A percentile compares a stretch with the other conserved stretches of the same genome.
These are phyloP conservation scores for Sextonia rubra DNA, from an alignment of 164 flowering plant species.

Conservation along the genomic window DNA sequence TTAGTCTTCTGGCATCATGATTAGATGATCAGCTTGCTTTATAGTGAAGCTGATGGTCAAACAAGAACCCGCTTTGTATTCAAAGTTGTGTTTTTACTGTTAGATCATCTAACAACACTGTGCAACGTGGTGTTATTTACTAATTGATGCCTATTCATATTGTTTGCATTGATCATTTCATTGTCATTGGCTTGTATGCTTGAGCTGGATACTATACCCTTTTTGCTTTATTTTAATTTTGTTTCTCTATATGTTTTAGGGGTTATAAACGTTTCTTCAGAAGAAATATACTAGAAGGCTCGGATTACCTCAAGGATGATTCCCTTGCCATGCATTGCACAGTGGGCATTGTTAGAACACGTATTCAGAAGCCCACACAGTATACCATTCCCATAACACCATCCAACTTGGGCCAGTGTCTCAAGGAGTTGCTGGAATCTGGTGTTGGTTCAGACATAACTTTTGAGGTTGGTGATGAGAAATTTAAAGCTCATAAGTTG, in stretches of 20 bases:
- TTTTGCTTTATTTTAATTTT: conserved; percentile 3
- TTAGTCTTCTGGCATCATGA: not conserved
- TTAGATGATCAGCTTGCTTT: not conserved
- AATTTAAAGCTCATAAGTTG: conserved; percentile 79
- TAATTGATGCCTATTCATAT: not conserved
- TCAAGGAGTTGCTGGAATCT: conserved; percentile 54
- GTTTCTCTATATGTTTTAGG: conserved; percentile 34
- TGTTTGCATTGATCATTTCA: not conserved
- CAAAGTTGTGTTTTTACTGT: not conserved
- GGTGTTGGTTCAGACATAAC: conserved; percentile 65
- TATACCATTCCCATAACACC: conserved; percentile 51
- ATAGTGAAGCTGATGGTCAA: no score
- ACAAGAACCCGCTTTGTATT: not conserved
- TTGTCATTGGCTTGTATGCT: not conserved
- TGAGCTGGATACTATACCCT: not conserved
- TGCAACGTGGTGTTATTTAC: not conserved
- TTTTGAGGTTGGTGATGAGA: conserved; percentile 71
- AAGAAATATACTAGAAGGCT: conserved; percentile 58
- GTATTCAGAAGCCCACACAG: conserved; percentile 60
- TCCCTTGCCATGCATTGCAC: conserved; percentile 78
- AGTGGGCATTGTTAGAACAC: conserved; percentile 85
- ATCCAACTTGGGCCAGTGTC: conserved; percentile 67
- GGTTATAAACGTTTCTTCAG: conserved; percentile 87
- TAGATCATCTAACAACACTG: not conserved
- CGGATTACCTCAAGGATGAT: conserved; percentile 81